A percentile compares a stretch with the other conserved stretches of the same genome.
Evolutionary conservation across 208 protist genomes (phyloP).

Genomic region (Kentomonas sorsogonicus): DNA sequence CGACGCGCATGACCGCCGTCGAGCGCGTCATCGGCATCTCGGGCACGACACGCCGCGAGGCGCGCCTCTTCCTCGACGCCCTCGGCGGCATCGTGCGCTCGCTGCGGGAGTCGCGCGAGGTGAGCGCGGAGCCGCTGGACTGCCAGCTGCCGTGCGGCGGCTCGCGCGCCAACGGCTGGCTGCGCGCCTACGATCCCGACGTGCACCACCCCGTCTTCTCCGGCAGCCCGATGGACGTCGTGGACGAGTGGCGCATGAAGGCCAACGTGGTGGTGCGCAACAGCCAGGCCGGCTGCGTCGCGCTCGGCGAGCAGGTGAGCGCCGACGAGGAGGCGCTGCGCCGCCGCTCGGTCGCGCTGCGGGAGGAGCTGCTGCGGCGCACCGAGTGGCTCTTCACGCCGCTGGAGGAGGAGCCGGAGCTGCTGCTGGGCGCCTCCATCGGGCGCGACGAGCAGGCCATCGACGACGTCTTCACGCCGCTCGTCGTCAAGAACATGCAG

Average conservation of each 20-base stretch:
- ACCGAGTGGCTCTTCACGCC: conserved; percentile 48
- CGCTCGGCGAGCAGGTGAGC: conserved; percentile 22
- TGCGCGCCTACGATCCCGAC: conserved; percentile 51
- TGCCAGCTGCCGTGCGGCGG: conserved; percentile 45
- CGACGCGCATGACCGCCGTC: conserved; percentile 26
- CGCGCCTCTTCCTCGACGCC: conserved; percentile 43
- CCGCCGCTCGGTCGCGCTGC: conserved; percentile 24
- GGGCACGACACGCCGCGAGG: conserved; percentile 30
- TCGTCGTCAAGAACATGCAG: conserved; percentile 18
- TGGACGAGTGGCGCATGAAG: conserved; percentile 82
- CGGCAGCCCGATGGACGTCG: conserved; percentile 35
- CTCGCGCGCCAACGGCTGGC: conserved; percentile 54
- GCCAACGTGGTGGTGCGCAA: conserved; percentile 73
- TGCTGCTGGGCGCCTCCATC: conserved; percentile 36
- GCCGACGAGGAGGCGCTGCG: conserved; percentile 26
- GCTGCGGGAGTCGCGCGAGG: conserved; percentile 35
- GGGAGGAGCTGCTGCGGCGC: conserved; percentile 19
- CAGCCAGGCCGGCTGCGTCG: conserved; percentile 36
- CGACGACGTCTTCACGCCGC: conserved; percentile 32
- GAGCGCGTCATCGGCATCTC: conserved; percentile 30
- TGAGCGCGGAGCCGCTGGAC: conserved; percentile 16
- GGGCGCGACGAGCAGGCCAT: conserved; percentile 19
- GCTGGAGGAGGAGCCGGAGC: conserved; percentile 27
- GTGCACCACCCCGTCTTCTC: conserved; percentile 35
- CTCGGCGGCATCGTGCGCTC: conserved; percentile 45